Percentiles rank a stretch among this genome's conserved stretches.
phyloP scores from a whole-genome alignment of 495 filamentous ascomycete species.

The Aspergillus cavernicola region DNA sequence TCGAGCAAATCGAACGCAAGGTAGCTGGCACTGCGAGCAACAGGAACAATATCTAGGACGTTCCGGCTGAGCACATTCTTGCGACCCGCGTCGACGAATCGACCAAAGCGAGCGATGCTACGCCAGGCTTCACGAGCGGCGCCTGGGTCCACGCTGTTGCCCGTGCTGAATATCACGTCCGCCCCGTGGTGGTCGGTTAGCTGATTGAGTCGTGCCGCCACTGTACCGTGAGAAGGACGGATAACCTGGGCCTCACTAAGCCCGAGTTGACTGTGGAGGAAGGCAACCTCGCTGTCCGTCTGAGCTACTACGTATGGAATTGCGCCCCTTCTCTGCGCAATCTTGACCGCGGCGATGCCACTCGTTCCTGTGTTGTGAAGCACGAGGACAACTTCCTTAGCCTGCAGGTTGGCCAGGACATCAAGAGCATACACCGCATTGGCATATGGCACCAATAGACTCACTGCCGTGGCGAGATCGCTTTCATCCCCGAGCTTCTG shows the following conservation, averaged over 20 bases:
- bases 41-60: background rate
- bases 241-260: background rate
- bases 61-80: background rate
- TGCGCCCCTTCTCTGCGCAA: background rate
- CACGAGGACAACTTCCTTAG: background rate
- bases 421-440: background rate
- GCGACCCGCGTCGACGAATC: background rate
- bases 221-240: background rate
- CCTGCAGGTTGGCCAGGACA: background rate
- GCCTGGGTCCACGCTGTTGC: background rate
- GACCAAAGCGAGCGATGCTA: background rate
- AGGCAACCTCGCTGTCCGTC: background rate
- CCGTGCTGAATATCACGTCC: background rate
- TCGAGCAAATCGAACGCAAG: background rate
- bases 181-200: background rate
- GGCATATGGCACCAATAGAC: background rate
- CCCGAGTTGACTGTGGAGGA: background rate
- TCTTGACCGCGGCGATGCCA: background rate
- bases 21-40: background rate
- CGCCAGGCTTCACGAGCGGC: background rate
- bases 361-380: background rate
- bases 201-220: too few species aligned
- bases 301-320: background rate
- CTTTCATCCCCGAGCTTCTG: background rate
- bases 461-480: background rate